These are phyloP conservation scores for Herpotrichia juniperi DNA, from an alignment of 2,329 filamentous ascomycete species.

Conservation along the genomic window DNA sequence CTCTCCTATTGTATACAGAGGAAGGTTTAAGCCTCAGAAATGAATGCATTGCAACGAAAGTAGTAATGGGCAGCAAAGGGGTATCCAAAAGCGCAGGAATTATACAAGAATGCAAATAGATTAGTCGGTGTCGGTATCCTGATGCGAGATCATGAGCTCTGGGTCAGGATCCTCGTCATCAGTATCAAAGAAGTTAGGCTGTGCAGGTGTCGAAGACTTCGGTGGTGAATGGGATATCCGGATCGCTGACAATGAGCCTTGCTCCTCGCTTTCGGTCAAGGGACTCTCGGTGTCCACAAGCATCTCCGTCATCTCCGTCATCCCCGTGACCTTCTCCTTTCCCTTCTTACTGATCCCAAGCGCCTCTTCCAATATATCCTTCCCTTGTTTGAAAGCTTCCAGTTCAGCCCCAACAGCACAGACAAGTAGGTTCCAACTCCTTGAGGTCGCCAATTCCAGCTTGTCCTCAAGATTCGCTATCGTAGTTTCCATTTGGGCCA, in stretches of 20 bases:
- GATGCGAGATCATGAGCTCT: constrained; percentile 56
- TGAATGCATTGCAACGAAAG: background rate
- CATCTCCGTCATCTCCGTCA: constrained; percentile 21
- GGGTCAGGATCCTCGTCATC: constrained; percentile 55
- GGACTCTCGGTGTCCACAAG: constrained; percentile 22
- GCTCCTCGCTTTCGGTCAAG: constrained; percentile 21
- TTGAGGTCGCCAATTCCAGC: constrained; percentile 62
- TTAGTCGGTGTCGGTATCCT: constrained; percentile 48
- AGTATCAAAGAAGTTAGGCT: constrained; percentile 42
- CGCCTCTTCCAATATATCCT: constrained; percentile 58
- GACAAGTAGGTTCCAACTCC: constrained; percentile 75
- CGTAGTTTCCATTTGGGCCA: constrained; percentile 61
- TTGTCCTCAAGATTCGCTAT: constrained; percentile 62
- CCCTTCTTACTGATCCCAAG: constrained; percentile 36
- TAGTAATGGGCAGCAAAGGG: background rate
- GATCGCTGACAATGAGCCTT: constrained; percentile 38
- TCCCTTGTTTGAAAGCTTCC: constrained; percentile 68
- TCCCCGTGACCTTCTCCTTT: constrained; percentile 35
- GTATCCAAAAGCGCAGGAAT: background rate
- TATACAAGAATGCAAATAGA: background rate
- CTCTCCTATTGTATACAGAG: no score
- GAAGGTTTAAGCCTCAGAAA: background rate
- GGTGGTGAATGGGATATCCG: constrained; percentile 33
- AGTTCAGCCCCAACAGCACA: constrained; percentile 77
- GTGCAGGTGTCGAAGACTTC: constrained; percentile 34